Base-by-base conservation (phyloP, 208 protist genomes). In the Porcisia deanei region DNA sequence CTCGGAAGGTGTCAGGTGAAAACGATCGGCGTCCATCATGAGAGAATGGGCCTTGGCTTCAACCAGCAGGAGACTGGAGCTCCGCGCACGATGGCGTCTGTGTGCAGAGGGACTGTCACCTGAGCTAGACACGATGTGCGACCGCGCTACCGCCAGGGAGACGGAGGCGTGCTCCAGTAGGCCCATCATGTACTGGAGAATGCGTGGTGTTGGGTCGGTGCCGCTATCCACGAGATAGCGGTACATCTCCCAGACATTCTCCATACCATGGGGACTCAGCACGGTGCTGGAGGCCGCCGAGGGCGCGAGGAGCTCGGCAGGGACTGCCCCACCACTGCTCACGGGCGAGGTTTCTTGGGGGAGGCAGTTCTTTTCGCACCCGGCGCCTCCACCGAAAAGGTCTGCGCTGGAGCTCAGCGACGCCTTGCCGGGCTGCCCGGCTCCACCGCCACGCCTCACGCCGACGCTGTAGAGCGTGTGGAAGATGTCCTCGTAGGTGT, bases 401-500 rank as follows among this genome's bases (percentile, higher is more conserved):
- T 73, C 64, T 59, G 66, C 77, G 20, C 67, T 75, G 65, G 54
- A 30, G 49, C 66, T 74, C 30, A 74, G 37, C 9, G 71, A 74
- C 1, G 65, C 74, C 43, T 75, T 83, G 66, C 47, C 72, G 41
- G 45, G 55, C 54, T 67, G 74, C 64, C 83, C 67, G 1, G 71
- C 71, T 4, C 61, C 60, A n/a, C 64, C 77, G 80, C 65, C 68
- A 14, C 76, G 65, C 39, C 53, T 39, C 66, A 85, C 82, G 16
- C 67, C 85, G 22, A 89, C 85, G 34, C 89, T 89, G 77, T 89
- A 92, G 60, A 91, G 83, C 6, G 77, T 59, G 81, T 96, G 88
- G 71, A 96, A 89, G 34, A 96, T 88, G 53, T 96, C 91, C 57
- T 92, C 89, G 80, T 96, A 96, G 49, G 89, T 96, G 76, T 96